A percentile compares a stretch with the other conserved stretches of the same genome.
These are phyloP conservation scores for Straminergon stramineum DNA, from an alignment of 225 moss, liverwort and hornwort genomes.

Conservation along the genomic window DNA sequence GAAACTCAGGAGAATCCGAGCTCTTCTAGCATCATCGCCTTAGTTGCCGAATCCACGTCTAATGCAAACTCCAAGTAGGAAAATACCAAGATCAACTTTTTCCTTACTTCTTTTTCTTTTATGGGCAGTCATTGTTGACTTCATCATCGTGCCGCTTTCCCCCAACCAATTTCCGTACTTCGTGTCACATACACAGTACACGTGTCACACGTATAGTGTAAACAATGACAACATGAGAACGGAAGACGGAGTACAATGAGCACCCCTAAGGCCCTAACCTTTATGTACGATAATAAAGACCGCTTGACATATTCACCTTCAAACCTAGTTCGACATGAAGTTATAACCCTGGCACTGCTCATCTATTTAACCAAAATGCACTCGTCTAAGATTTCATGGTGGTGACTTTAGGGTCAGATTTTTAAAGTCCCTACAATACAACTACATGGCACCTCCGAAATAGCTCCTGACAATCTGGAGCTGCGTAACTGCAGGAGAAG, in stretches of 20 bases:
- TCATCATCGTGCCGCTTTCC: constrained; percentile 18
- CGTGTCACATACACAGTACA: constrained; percentile 16
- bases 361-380: not conserved
- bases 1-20: not conserved
- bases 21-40: not conserved
- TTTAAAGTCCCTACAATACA: not conserved
- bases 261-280: not conserved
- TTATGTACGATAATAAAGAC: not conserved
- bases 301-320: not conserved
- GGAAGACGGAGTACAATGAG: not conserved
- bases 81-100: not conserved
- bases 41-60: not conserved
- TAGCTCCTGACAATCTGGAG: not conserved
- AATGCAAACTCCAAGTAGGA: not conserved
- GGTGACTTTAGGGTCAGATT: not conserved
- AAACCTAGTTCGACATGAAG: not conserved
- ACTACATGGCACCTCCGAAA: not conserved
- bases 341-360: not conserved
- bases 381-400: not conserved
- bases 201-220: constrained; percentile 15
- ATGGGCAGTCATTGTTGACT: constrained; percentile 3
- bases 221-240: constrained; percentile 2
- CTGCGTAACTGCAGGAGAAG: not conserved
- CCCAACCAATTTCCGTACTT: constrained; percentile 8
- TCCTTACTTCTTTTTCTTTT: not conserved